Evolutionary conservation across 2,329 filamentous ascomycete species (phyloP).

Genomic region (Dothistroma septosporum): DNA sequence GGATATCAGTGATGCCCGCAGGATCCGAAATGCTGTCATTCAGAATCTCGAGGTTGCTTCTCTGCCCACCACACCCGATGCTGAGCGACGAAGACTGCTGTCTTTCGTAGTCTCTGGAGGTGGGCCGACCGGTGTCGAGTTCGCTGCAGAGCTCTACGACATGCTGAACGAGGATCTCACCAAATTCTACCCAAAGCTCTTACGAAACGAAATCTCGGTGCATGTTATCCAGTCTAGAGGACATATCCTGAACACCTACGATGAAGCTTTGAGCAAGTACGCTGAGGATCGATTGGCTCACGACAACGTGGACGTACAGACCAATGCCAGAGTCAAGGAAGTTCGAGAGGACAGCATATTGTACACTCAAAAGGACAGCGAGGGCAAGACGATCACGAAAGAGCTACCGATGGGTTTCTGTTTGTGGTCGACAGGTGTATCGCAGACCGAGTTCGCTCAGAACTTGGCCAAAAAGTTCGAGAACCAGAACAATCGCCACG

Average conservation of each 20-base stretch:
- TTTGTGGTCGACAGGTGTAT: slow-evolving; percentile 92
- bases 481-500: slow-evolving; percentile 79
- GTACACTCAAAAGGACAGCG: slow-evolving; percentile 74
- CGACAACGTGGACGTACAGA: slow-evolving; percentile 86
- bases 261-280: slow-evolving; percentile 87
- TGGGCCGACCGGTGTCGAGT: slow-evolving; percentile 94
- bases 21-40: slow-evolving; percentile 83
- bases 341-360: slow-evolving; percentile 78
- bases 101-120: slow-evolving; percentile 97
- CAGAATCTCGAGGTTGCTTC: slow-evolving; percentile 87
- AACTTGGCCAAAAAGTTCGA: slow-evolving; percentile 72
- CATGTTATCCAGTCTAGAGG: slow-evolving; percentile 92
- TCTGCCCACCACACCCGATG: slow-evolving; percentile 84
- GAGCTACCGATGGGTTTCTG: slow-evolving; percentile 96
- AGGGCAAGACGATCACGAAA: slow-evolving; percentile 75
- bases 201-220: slow-evolving; percentile 97
- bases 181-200: slow-evolving; percentile 74
- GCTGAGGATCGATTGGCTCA: slow-evolving; percentile 87
- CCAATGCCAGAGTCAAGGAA: slow-evolving; percentile 89
- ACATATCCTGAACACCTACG: slow-evolving; percentile 97
- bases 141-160: slow-evolving; percentile 93
- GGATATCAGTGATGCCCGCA: slow-evolving; percentile 84
- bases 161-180: slow-evolving; percentile 92
- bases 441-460: slow-evolving; percentile 77
- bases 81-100: slow-evolving; percentile 78